phyloP scores from a whole-genome alignment of 441 rosid genomes.

The Rhodomyrtus psidioides region DNA sequence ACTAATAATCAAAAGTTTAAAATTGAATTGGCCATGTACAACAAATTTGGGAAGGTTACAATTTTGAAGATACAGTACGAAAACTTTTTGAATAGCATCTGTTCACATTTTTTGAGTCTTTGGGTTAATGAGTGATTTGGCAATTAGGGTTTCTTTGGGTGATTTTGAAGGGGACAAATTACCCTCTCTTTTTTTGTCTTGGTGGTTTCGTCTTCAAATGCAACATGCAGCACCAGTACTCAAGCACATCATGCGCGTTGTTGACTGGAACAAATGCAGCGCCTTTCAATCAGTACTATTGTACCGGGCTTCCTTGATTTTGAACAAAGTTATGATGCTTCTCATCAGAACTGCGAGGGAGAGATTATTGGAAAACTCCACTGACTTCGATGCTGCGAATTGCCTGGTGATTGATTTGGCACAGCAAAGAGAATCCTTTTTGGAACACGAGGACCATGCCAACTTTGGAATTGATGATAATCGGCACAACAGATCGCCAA shows the following conservation, averaged over 20 bases:
- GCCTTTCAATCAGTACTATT: neutral
- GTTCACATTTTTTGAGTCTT: neutral
- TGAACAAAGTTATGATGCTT: neutral
- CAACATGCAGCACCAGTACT: neutral
- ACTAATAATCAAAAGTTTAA: neutral
- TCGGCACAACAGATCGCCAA: neutral
- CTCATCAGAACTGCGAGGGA: neutral
- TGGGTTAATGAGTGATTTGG: neutral
- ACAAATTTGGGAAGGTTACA: neutral
- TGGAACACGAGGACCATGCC: neutral
- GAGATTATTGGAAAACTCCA: neutral
- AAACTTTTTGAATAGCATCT: neutral
- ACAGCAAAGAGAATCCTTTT: neutral
- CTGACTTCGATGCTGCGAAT: neutral
- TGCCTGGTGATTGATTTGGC: neutral
- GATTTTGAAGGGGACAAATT: neutral
- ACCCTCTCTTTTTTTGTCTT: neutral
- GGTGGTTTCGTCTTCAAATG: neutral
- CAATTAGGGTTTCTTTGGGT: neutral
- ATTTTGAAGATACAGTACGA: too few relatives aligned
- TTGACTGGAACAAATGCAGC: neutral
- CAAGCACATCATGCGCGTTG: neutral
- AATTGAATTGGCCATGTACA: fast-evolving
- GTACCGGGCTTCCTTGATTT: neutral
- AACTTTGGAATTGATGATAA: neutral